Conservation (phyloP, 495 filamentous ascomycete genomes). For the Choiromyces venosus region DNA sequence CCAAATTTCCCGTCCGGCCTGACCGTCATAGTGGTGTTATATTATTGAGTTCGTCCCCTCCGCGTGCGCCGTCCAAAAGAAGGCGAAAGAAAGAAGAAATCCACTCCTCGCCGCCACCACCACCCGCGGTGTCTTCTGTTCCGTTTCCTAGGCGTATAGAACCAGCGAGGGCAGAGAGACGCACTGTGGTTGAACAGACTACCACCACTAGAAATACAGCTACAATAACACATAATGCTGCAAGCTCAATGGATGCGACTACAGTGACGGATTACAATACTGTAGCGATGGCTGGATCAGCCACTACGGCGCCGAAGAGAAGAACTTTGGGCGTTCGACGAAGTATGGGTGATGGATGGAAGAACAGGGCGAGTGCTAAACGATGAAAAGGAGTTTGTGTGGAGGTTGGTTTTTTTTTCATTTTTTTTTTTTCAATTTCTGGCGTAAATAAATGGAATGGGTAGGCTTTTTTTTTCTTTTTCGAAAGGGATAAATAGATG, state of each 20-base stretch:
- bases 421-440: conserved; percentile 10
- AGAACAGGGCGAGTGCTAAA: conserved; percentile 33
- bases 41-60: conserved; percentile 35
- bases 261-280: conserved; percentile 12
- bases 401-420: not conserved
- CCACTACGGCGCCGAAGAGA: conserved; percentile 13
- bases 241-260: conserved; percentile 23
- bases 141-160: conserved; percentile 7
- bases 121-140: not conserved
- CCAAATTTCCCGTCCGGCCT: conserved; percentile 30
- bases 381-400: not conserved
- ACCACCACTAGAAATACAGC: not conserved
- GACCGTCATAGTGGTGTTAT: conserved; percentile 30
- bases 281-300: not conserved
- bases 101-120: not conserved
- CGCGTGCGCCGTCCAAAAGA: conserved; percentile 10
- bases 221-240: conserved; percentile 16
- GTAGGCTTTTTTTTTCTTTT: not conserved
- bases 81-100: conserved; percentile 14
- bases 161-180: not conserved
- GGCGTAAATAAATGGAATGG: not conserved
- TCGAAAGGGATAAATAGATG: not conserved
- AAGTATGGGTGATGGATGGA: conserved; percentile 44
- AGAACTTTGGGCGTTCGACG: conserved; percentile 44
- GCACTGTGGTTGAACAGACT: not conserved